Evolutionary conservation across 1,139 yeast genomes (phyloP).

Genomic region (Blastobotrys raffinosifermentans): DNA sequence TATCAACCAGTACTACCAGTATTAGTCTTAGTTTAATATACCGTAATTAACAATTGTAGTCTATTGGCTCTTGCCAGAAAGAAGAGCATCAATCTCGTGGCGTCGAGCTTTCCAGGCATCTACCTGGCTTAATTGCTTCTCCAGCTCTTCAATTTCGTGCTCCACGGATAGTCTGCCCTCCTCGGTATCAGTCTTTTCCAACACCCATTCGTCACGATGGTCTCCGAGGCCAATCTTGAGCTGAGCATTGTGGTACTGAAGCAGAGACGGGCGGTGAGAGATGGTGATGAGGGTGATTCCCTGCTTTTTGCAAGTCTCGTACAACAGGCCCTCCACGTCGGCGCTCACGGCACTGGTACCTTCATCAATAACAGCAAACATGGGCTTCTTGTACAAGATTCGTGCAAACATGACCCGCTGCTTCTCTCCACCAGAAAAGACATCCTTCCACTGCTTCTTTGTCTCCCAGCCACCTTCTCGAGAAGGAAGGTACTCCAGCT

Average conservation of each 20-base stretch:
- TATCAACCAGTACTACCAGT: no score
- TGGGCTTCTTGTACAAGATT: conserved; percentile 72
- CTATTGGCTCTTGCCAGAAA: conserved; percentile 21
- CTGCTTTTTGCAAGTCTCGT: conserved; percentile 65
- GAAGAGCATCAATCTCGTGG: conserved; percentile 26
- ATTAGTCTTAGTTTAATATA: no score
- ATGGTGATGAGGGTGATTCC: conserved; percentile 77
- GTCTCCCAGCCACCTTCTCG: conserved; percentile 60
- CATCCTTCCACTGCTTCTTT: conserved; percentile 80
- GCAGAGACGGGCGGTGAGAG: conserved; percentile 77
- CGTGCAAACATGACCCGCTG: conserved; percentile 90
- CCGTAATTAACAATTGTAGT: no score
- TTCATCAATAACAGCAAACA: conserved; percentile 82
- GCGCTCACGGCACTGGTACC: conserved; percentile 90
- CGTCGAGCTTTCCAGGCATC: conserved; percentile 30
- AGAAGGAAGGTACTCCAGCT: conserved; percentile 66
- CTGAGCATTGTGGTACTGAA: conserved; percentile 72
- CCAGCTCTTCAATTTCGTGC: conserved; percentile 31
- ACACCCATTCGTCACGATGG: conserved; percentile 44
- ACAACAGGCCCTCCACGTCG: conserved; percentile 85
- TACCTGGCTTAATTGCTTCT: conserved; percentile 27
- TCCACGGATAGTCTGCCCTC: conserved; percentile 32
- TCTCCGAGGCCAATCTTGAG: conserved; percentile 60
- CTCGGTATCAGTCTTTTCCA: conserved; percentile 28
- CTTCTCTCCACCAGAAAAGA: conserved; percentile 91